A percentile compares a stretch with the other conserved stretches of the same genome.
Evolutionary conservation across 441 rosid species (phyloP).

Genomic region (Sinapis alba): DNA sequence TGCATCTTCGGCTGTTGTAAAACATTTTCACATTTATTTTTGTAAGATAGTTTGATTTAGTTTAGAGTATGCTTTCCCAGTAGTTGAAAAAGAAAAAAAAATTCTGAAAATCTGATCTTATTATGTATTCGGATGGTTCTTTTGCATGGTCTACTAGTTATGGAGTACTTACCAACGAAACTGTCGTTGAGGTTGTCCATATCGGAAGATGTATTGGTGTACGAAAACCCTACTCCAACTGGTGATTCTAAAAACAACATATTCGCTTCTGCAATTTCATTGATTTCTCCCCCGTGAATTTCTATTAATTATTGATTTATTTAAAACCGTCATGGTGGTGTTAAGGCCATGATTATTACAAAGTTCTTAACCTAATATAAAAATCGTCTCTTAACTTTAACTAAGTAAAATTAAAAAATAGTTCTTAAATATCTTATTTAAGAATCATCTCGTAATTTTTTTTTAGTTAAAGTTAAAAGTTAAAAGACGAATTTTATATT

Average conservation of each 20-base stretch:
- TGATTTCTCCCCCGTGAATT: neutral
- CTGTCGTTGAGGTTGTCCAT: conserved; percentile 48
- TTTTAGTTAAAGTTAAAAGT: too few relatives aligned
- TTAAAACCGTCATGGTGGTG: neutral
- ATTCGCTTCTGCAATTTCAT: conserved; percentile 48
- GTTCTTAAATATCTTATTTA: too few relatives aligned
- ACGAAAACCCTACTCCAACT: conserved; percentile 69
- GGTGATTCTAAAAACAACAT: conserved; percentile 69
- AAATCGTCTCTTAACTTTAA: too few relatives aligned
- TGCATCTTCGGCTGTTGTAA: conserved; percentile 55
- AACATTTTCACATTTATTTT: conserved; percentile 1
- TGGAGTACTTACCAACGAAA: conserved; percentile 51
- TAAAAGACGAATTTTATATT: too few relatives aligned
- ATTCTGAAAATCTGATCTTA: neutral
- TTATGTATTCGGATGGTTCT: neutral
- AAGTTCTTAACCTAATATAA: too few relatives aligned
- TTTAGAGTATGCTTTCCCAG: neutral
- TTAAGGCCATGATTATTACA: too few relatives aligned
- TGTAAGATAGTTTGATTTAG: neutral
- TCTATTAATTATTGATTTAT: neutral
- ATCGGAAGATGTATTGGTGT: conserved; percentile 63
- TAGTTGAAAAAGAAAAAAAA: neutral
- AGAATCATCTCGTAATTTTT: too few relatives aligned
- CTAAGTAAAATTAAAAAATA: too few relatives aligned
- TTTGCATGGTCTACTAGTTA: neutral